Conservation (phyloP, 768 basidiomycete species). For the Amanita muscaria region DNA sequence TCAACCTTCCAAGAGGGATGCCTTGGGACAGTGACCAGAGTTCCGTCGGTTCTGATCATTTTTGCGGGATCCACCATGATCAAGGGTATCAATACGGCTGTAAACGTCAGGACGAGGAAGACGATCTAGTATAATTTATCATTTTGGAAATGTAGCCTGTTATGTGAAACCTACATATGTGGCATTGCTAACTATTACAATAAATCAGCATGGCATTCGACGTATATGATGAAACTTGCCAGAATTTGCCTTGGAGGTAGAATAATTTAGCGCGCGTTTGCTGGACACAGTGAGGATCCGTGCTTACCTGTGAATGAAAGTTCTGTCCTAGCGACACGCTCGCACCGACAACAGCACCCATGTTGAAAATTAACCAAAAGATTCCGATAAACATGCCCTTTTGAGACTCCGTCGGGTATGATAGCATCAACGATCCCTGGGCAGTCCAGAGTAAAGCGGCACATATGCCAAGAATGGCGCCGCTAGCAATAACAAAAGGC, state of each 20-base stretch:
- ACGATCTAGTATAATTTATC: conserved; percentile 41
- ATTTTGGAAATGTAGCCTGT: background rate
- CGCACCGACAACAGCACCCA: conserved; percentile 74
- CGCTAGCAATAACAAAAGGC: conserved; percentile 63
- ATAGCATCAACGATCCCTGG: conserved; percentile 75
- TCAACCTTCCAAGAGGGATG: conserved; percentile 77
- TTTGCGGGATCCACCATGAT: conserved; percentile 64
- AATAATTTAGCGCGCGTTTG: background rate
- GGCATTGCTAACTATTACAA: conserved; percentile 47
- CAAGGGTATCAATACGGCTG: conserved; percentile 59
- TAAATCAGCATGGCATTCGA: background rate
- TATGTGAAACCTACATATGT: conserved; percentile 51
- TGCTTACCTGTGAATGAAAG: conserved; percentile 40
- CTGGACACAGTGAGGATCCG: background rate
- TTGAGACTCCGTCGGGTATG: conserved; percentile 72
- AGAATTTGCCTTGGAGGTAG: background rate
- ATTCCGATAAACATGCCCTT: conserved; percentile 72
- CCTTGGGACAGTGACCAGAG: conserved; percentile 48
- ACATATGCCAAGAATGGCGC: conserved; percentile 71
- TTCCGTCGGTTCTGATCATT: conserved; percentile 70
- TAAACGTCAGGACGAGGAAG: conserved; percentile 63
- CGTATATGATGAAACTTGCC: background rate
- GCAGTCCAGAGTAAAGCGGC: conserved; percentile 73
- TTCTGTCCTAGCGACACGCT: conserved; percentile 67
- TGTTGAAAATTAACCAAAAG: conserved; percentile 81